A percentile compares a stretch with the other conserved stretches of the same genome.
Conservation (phyloP, 495 filamentous ascomycete genomes). For the Podospora anserina region DNA sequence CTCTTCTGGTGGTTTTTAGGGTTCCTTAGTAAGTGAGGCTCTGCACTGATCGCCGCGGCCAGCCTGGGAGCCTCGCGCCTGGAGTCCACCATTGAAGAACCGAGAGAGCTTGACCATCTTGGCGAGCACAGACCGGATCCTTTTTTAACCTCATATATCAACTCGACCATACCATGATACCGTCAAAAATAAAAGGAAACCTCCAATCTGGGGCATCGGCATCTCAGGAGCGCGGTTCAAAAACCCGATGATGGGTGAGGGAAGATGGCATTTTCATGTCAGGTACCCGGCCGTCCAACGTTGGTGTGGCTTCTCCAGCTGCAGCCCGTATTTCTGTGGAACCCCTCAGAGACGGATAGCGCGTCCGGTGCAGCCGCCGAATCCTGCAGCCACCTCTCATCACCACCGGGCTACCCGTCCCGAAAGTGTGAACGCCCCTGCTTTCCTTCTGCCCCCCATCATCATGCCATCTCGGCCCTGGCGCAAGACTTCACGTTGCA, state of each 20-base stretch:
- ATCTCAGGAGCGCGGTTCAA: background rate
- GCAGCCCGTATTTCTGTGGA: background rate
- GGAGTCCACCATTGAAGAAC: background rate
- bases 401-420: background rate
- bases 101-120: constrained; percentile 1
- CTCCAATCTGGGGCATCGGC: background rate
- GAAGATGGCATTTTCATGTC: background rate
- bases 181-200: background rate
- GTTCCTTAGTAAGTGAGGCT: constrained; percentile 7
- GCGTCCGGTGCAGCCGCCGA: background rate
- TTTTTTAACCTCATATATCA: constrained; percentile 2
- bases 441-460: background rate
- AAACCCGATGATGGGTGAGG: background rate
- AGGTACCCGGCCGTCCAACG: background rate
- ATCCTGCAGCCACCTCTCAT: background rate
- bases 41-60: constrained; percentile 16
- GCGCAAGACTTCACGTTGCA: background rate
- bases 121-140: constrained; percentile 8
- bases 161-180: background rate
- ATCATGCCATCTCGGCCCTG: background rate
- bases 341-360: background rate
- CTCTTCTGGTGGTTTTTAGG: background rate
- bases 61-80: background rate
- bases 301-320: background rate
- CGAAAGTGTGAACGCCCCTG: background rate